These are phyloP conservation scores for Tolypocladium ophioglossoides DNA, from an alignment of 2,329 filamentous ascomycete genomes.

Conservation along the genomic window DNA sequence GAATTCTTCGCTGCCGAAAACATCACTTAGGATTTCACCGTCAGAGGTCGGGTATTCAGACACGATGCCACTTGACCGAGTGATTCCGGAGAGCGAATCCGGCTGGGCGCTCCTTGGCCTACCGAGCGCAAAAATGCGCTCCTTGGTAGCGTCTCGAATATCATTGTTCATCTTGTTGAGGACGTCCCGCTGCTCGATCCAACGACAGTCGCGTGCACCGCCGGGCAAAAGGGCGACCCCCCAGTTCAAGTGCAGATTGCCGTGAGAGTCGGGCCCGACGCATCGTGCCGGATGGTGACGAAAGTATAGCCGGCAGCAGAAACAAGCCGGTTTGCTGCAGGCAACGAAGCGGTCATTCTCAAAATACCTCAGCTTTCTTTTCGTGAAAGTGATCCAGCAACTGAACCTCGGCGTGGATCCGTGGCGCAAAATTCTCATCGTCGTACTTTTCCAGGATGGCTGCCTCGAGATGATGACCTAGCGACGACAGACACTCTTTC, in stretches of 20 bases:
- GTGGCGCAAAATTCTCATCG: background rate
- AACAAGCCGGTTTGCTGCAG: constrained; percentile 38
- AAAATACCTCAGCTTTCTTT: constrained; percentile 18
- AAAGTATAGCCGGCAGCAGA: constrained; percentile 33
- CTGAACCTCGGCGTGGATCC: constrained; percentile 32
- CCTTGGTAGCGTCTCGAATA: background rate
- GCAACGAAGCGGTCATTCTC: constrained; percentile 30
- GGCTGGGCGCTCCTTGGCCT: background rate
- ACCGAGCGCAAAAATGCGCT: background rate
- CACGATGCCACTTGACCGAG: background rate
- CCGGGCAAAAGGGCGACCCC: background rate
- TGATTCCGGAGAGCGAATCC: background rate
- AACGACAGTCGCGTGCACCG: background rate
- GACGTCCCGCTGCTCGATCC: constrained; percentile 1
- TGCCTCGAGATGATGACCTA: background rate
- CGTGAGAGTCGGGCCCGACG: constrained; percentile 3
- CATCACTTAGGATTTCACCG: background rate
- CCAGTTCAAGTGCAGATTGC: constrained; percentile 3
- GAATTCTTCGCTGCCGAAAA: background rate
- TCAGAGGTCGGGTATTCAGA: background rate
- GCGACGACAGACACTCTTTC: background rate
- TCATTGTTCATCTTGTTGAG: constrained; percentile 3
- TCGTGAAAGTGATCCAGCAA: constrained; percentile 32
- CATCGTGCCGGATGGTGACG: constrained; percentile 18
- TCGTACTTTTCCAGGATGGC: background rate